phyloP scores from a whole-genome alignment of 306 rosid species.

The Quercus rubra region DNA sequence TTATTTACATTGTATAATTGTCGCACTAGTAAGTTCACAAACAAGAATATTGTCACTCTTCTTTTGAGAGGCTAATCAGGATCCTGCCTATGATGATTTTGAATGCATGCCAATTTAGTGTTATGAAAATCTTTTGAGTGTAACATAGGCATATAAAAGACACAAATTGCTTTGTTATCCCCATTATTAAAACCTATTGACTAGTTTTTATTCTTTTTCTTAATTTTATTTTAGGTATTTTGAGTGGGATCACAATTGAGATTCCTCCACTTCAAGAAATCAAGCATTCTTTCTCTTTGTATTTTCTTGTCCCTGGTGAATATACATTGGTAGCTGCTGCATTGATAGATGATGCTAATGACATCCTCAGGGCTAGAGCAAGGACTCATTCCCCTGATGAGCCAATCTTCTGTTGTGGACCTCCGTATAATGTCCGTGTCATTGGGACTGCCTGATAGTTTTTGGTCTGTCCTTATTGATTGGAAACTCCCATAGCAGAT shows the following conservation, averaged over 20 bases:
- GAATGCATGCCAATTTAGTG: not conserved
- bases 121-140: not conserved
- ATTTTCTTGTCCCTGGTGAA: slow-evolving; percentile 92
- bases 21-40: not conserved
- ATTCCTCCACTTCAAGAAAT: slow-evolving; percentile 78
- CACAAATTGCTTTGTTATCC: not conserved
- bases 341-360: slow-evolving; percentile 72
- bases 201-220: not conserved
- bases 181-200: not conserved
- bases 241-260: slow-evolving; percentile 69
- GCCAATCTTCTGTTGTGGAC: slow-evolving; percentile 92
- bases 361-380: slow-evolving; percentile 84
- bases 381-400: slow-evolving; percentile 64
- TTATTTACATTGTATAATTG: too few relatives aligned
- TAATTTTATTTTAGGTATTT: slow-evolving; percentile 49
- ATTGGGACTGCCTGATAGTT: slow-evolving; percentile 48
- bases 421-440: slow-evolving; percentile 79
- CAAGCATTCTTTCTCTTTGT: slow-evolving; percentile 71
- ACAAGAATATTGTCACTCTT: not conserved
- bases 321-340: slow-evolving; percentile 79
- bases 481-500: not conserved
- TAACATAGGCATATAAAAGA: not conserved
- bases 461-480: not conserved
- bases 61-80: not conserved
- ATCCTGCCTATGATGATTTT: not conserved